Base-by-base conservation (phyloP, 1,139 yeast species). In the Yamadazyma aaseri region DNA sequence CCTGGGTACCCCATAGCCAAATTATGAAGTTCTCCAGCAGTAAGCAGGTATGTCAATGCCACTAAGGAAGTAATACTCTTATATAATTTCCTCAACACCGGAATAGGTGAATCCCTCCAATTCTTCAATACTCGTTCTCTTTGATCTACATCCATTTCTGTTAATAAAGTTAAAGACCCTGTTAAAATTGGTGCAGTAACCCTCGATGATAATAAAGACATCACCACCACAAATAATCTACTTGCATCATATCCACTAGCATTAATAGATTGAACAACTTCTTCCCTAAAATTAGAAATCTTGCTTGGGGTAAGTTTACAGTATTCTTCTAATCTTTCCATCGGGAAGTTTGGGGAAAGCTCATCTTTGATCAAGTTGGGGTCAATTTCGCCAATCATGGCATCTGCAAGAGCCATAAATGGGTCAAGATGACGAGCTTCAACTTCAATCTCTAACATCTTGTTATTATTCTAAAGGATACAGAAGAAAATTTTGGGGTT, bases 91-190 rank as follows among this genome's bases (percentile, higher is more conserved):
- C 70, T 54, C 30, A 58, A 58, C 3, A 40, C 34, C 3, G 49
- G 41, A 14, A 70, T 16, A 1, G 65, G 65, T 4, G 72, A 65
- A 40, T 63, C 64, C 37, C 69, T 54, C 75, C 73, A 69, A 4
- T 60, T 47, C 10, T 40, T 41, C 26, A 70, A 45, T 25, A 70
- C 39, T 4, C 35, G 43, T 34, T 57, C 61, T 29, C 59, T 53
- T 41, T 69, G 61, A 8, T 48, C 45, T 6, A 47, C 26, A 1
- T 60, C 34, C 76, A 70, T 70, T 15, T 70, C 73, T 12, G 58
- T 50, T 5, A 69, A 38, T 22, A 62, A 53, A 12, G 60, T 65
- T 14, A 60, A 41, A 4, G 70, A 52, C 12, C 55, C 55, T 10
- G 74, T 68, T 24, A 70, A 46, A 1, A 57, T 35, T 3, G 71